These are phyloP conservation scores for Phytophthora sp. DNA, from an alignment of 352 stramenopile genomes.

Conservation along the genomic window DNA sequence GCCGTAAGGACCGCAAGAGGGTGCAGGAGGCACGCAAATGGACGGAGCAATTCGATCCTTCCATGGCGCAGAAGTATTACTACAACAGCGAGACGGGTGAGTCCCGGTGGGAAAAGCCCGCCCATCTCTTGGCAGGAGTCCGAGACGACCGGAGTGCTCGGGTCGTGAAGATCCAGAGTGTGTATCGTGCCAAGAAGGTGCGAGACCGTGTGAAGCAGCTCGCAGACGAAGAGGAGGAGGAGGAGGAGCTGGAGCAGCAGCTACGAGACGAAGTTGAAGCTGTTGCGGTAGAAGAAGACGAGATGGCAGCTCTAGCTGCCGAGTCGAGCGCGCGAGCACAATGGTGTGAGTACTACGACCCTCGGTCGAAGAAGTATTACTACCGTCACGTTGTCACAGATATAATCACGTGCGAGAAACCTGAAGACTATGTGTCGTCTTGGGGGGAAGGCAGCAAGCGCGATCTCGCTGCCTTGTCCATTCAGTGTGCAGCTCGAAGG, in stretches of 20 bases:
- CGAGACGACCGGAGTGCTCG: conserved; percentile 43
- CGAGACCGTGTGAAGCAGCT: conserved; percentile 43
- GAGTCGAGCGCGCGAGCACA: conserved; percentile 6
- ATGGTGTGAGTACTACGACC: conserved; percentile 60
- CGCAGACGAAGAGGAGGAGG: conserved; percentile 34
- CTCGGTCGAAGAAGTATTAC: conserved; percentile 38
- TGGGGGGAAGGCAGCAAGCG: conserved; percentile 30
- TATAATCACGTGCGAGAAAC: conserved; percentile 45
- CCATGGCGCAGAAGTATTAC: conserved; percentile 47
- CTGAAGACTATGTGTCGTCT: conserved; percentile 20
- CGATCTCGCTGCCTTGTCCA: conserved; percentile 49
- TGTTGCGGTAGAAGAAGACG: conserved; percentile 10
- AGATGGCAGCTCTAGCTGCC: neutral
- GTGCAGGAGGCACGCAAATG: conserved; percentile 40
- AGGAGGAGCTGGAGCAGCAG: conserved; percentile 26
- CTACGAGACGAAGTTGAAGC: conserved; percentile 13
- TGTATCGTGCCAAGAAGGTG: conserved; percentile 49
- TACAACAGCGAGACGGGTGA: conserved; percentile 50
- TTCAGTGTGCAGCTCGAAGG: conserved; percentile 65
- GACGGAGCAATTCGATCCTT: conserved; percentile 58
- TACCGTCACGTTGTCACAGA: conserved; percentile 41
- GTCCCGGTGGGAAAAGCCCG: conserved; percentile 53
- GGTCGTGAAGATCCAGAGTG: conserved; percentile 64
- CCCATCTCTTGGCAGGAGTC: conserved; percentile 38
- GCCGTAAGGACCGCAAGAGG: conserved; percentile 31